Evolutionary conservation across 768 basidiomycete species (phyloP).

Genomic region (Tephrocybe sp.): DNA sequence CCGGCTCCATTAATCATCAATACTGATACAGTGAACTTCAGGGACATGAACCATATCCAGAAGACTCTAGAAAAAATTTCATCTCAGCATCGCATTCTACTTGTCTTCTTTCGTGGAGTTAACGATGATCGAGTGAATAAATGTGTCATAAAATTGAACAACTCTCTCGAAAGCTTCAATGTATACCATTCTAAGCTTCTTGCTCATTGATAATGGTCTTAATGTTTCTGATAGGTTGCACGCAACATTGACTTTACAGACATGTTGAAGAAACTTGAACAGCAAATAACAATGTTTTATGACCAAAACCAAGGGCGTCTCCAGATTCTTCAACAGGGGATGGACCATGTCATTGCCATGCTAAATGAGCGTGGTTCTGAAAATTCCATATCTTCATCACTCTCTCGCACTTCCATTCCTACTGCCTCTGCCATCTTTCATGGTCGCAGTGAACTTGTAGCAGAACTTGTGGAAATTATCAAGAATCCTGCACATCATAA

Average conservation of each 20-base stretch:
- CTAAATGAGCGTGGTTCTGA: neutral
- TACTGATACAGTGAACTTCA: neutral
- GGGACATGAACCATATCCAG: neutral
- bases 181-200: neutral
- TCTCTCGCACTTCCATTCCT: neutral
- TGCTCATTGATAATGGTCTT: neutral
- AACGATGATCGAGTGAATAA: slow-evolving; percentile 3
- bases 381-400: neutral
- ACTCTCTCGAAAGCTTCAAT: slow-evolving; percentile 1
- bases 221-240: neutral
- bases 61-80: neutral
- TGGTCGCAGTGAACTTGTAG: slow-evolving; percentile 18
- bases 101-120: neutral
- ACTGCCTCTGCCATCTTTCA: slow-evolving; percentile 15
- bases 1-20: neutral
- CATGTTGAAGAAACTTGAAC: neutral
- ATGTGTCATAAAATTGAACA: slow-evolving; percentile 1
- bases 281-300: slow-evolving; percentile 5
- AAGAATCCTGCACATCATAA: neutral
- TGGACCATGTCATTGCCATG: neutral
- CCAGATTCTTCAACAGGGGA: neutral
- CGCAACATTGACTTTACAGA: slow-evolving; percentile 2
- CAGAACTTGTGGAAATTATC: slow-evolving; percentile 13
- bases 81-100: neutral
- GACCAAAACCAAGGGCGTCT: neutral